Percentiles rank a stretch among this genome's conserved stretches.
Conservation (phyloP, 768 basidiomycete genomes). For the Pisolithus tinctorius region DNA sequence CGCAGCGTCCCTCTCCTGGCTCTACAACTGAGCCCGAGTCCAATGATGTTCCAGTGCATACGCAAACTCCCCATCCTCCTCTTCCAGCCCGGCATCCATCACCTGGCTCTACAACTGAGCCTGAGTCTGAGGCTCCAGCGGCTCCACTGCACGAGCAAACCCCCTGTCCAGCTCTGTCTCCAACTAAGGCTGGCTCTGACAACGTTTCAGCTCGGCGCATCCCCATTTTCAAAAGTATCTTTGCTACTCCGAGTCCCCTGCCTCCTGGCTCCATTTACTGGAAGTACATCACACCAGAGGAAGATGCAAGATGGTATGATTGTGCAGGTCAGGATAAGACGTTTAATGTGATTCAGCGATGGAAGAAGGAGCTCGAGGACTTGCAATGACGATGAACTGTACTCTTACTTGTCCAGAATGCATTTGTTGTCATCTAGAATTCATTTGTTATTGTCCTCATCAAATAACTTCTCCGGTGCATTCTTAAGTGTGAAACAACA, state of each 20-base stretch:
- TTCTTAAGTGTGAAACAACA: too few species aligned
- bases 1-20: too few species aligned
- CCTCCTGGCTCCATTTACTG: not conserved
- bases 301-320: not conserved
- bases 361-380: not conserved
- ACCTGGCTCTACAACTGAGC: not conserved
- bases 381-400: not conserved
- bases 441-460: too few species aligned
- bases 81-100: not conserved
- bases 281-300: not conserved
- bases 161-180: too few species aligned
- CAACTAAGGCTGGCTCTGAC: too few species aligned
- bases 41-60: too few species aligned
- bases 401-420: not conserved
- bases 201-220: too few species aligned
- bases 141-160: too few species aligned
- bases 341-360: not conserved
- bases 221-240: not conserved
- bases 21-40: too few species aligned
- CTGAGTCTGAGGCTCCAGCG: not conserved
- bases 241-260: conserved; percentile 1
- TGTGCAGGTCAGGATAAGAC: not conserved
- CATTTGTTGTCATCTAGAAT: too few species aligned
- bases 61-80: not conserved
- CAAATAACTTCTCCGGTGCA: too few species aligned